Percentiles rank a stretch among this genome's conserved stretches.
Conservation (phyloP, 1,284 basidiomycete species). For the Anthracocystis panici-leucophaei region DNA sequence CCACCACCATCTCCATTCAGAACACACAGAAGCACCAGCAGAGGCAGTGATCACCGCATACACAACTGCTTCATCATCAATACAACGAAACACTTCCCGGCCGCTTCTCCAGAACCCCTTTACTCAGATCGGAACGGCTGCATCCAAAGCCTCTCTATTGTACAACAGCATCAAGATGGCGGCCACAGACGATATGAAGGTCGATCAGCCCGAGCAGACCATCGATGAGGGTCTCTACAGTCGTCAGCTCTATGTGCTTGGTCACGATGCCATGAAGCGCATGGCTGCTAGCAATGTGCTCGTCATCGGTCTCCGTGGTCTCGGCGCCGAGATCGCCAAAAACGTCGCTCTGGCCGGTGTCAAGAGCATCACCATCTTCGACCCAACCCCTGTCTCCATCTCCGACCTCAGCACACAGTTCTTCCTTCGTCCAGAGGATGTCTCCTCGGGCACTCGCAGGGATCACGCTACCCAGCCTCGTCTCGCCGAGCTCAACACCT, state of each 20-base stretch:
- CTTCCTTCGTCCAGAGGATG: constrained; percentile 88
- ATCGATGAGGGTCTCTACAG: constrained; percentile 66
- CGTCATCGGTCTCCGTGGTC: constrained; percentile 89
- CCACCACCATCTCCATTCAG: no score
- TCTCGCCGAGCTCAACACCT: constrained; percentile 93
- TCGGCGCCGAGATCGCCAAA: constrained; percentile 98
- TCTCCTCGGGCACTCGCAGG: constrained; percentile 77
- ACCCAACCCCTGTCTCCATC: constrained; percentile 86
- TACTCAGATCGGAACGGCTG: background rate
- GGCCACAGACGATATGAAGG: constrained; percentile 51
- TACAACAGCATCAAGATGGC: constrained; percentile 21
- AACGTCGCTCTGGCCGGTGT: constrained; percentile 95
- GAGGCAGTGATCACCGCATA: background rate
- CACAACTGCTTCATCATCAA: no score
- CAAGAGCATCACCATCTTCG: constrained; percentile 95
- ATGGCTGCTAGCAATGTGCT: constrained; percentile 98
- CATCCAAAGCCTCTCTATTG: background rate
- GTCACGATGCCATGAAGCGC: constrained; percentile 87
- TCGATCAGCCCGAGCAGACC: constrained; percentile 51
- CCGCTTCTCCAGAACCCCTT: background rate
- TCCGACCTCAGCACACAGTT: constrained; percentile 95
- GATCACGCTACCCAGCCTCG: constrained; percentile 89
- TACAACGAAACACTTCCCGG: background rate
- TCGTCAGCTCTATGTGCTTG: constrained; percentile 69
- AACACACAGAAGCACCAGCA: no score